Base-by-base conservation (phyloP, 176 grass and related monocot genomes). In the Rhynchospora pubera region DNA sequence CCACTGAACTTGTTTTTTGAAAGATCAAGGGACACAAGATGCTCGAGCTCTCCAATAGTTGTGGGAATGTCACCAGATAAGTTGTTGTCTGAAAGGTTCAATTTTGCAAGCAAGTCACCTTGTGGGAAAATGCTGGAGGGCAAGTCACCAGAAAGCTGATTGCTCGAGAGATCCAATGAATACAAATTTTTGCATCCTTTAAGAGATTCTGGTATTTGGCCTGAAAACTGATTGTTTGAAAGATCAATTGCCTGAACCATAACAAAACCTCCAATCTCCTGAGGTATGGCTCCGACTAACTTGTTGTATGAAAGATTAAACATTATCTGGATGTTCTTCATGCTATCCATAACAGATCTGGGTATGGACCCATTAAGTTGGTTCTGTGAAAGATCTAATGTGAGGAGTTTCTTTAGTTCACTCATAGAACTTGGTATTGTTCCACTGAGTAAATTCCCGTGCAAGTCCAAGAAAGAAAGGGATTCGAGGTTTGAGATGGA, bases 231-330 rank as follows among this genome's bases (percentile, higher is more conserved):
- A 72, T 97, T 97, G 78, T 82, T 89, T 11, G 94, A 94, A 53
- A 97, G 71, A 69, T 97, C 92, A 56, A 94, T 89, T 43, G 64
- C 79, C 71, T 94, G 92, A 51, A 89, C 90, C 92, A 97, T 97
- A 51, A 72, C 30, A 14, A 97, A 85, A 1, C 77, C 67, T 12
- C 94, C 94, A 39, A 97, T 83, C 78, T 94, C 91, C 22, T 59
- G 12, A 3, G 91, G 91, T 34, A 97, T 84, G 9, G 84, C 9
- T 7, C 91, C 94, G 0, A 22, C 75, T 50, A 97, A 62, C 50
- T 77, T 13, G 57, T 97, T 97, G 65, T 83, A 76, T 4, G 94
- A 94, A 12, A 97, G 59, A 86, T 94, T 90, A 28, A 94, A 85
- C 71, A 78, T 86, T 26, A 92, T 73, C 83, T 97, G 94, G 80